Evolutionary conservation across 1,284 basidiomycete species (phyloP).

Genomic region (Blastosporella zonata): DNA sequence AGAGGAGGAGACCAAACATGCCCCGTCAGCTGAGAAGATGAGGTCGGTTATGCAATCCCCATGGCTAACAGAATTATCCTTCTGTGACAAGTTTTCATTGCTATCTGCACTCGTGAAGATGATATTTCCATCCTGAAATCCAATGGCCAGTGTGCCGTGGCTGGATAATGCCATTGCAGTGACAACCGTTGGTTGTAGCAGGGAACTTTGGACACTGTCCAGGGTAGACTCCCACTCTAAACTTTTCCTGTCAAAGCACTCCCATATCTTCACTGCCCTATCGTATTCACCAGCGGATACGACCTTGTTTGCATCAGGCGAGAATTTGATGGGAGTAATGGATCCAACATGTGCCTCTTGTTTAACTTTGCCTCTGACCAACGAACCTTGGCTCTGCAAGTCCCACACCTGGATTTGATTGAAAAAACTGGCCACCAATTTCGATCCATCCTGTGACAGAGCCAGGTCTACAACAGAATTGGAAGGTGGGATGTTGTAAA

Average conservation of each 20-base stretch:
- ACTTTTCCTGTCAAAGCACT: not conserved
- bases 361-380: not conserved
- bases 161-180: not conserved
- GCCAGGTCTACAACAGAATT: not conserved
- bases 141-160: not conserved
- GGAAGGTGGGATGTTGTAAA: not conserved
- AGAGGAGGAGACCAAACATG: constrained; percentile 1
- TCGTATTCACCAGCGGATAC: not conserved
- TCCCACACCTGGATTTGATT: not conserved
- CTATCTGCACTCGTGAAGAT: not conserved
- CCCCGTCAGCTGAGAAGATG: constrained; percentile 3
- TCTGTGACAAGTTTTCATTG: not conserved
- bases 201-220: not conserved
- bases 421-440: not conserved
- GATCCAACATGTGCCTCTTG: not conserved
- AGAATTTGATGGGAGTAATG: not conserved
- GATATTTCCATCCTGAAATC: constrained; percentile 1
- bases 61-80: not conserved
- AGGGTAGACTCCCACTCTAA: not conserved
- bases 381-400: not conserved
- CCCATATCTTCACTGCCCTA: not conserved
- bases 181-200: not conserved
- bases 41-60: constrained; percentile 3
- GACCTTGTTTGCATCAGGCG: not conserved
- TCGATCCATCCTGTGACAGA: not conserved